Evolutionary conservation across 2,329 filamentous ascomycete genomes (phyloP), one percentile per base, ranked within the genome.

Genomic region (Colletotrichum cuscutae): DNA sequence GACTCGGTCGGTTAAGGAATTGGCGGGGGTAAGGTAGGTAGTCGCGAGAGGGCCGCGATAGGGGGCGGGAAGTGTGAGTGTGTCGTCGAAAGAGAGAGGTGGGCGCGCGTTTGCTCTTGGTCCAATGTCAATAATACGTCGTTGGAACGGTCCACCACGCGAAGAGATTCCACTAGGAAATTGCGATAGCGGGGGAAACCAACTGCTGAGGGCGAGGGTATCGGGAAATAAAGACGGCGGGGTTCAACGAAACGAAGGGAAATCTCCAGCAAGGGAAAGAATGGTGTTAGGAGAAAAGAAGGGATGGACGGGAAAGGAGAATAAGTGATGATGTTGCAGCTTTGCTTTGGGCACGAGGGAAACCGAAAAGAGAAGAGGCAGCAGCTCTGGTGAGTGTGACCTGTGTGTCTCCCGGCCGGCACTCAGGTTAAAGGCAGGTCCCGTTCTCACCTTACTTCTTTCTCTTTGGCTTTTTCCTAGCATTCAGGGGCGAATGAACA

Each of bases 401-500:
- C 42, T n/a, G 9, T 35, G 32, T 35, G 19, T 22, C 42, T 11
- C 19, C 42, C 42, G 42, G 42, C 42, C 42, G 42, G 42, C 42
- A 49, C 37, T 65, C 63, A 69, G 68, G 59, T 59, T 61, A 71
- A 30, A 67, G 56, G 65, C 37, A 66, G 62, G 53, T n/a, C 59
- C 56, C 1, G 35, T 54, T 28, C 30, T 30, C 22, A 19, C 37
- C 52, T 22, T 46, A 24, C 52, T 42, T 32, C 70, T 52, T 54
- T 59, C 70, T 69, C 58, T 52, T 52, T 26, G 35, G 61, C 49
- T 37, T 49, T 49, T 49, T 49, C 19, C 42, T 49, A 49, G 30
- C 57, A 30, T 68, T 74, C 70, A 74, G 72, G 72, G 72, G 72
- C 72, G 69, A 68, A 61, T 46, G 64, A 72, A 59, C 56, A 65